phyloP scores from a whole-genome alignment of 768 basidiomycete species.

The Candolleomyces efflorescens region DNA sequence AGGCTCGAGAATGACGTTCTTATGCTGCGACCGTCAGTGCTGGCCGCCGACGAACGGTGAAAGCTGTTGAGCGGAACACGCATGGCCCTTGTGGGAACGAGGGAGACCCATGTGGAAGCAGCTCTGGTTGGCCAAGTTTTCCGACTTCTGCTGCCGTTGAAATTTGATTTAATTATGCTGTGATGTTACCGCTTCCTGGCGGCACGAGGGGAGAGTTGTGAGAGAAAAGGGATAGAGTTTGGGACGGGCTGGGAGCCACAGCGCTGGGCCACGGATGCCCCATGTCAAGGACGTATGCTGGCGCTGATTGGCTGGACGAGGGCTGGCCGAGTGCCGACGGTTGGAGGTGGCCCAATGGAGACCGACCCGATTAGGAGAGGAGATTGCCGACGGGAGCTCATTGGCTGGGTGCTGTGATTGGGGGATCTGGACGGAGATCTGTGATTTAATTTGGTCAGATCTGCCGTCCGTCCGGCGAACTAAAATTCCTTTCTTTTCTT shows the following conservation, averaged over 20 bases:
- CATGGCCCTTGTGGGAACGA: not conserved
- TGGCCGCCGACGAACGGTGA: not conserved
- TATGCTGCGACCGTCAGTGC: not conserved
- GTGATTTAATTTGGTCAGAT: conserved; percentile 8
- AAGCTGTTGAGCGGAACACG: not conserved
- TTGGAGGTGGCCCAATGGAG: not conserved
- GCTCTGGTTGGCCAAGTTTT: too few species aligned
- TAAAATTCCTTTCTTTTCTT: conserved; percentile 7
- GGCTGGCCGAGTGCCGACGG: not conserved
- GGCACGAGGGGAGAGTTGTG: conserved; percentile 20
- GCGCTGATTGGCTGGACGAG: not conserved
- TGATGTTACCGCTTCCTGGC: not conserved
- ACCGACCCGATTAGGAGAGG: not conserved
- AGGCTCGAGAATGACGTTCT: not conserved
- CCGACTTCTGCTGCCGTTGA: too few species aligned
- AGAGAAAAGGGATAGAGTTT: conserved; percentile 31
- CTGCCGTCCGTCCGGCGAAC: conserved; percentile 9
- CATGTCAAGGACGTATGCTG: not conserved
- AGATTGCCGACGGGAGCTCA: conserved; percentile 8
- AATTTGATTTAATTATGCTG: too few species aligned
- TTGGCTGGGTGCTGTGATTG: not conserved
- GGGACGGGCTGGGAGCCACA: conserved; percentile 20
- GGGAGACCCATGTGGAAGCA: not conserved
- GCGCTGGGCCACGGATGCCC: conserved; percentile 11
- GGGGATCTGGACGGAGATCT: not conserved